Evolutionary conservation across 257 asterid species (phyloP), one percentile per base, ranked within the genome.

Genomic region (Cruciata laevipes): DNA sequence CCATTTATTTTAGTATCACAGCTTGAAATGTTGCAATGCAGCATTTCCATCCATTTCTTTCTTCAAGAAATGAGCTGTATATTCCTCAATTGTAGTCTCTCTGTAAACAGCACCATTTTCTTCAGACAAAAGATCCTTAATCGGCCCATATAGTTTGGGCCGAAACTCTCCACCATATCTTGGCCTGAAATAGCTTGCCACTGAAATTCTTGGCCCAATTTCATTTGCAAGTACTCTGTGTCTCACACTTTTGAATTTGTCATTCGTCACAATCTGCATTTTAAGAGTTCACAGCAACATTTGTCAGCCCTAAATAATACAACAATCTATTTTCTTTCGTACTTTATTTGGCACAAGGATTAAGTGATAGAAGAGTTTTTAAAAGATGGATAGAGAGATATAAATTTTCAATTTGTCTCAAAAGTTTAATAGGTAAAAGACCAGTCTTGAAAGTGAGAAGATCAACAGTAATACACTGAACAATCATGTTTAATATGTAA

Each of bases 91-190:
- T 4, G 84, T 79, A 3, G 77, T 77, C 21, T 59, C 67, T 1
- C 79, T 67, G 60, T 82, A 84, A 10, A 53, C 60, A 18, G 60
- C 60, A 0, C 30, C 82, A 49, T 79, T 71, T 6, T 66, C 74
- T 38, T 77, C 81, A 0, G 75, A 77, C 71, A 1, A 79, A 77
- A 5, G 85, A 75, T 84, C 86, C 65, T 81, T 69, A 11, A 84
- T 74, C 2, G 87, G 87, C 0, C 73, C 78, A 17, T 40, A 74
- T 11, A 21, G 5, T 10, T 31, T 32, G 20, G 58, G 6, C 49
- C 1, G 10, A 47, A 32, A 6, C 27, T 44, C 70, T 31, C 60
- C 40, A 3, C 70, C 70, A 30, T 66, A 55, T 12, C 8, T 13
- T 2, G 70, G 70, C 17, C 70, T 27, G 12, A 66, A 55, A 21